Evolutionary conservation across 768 basidiomycete genomes (phyloP).

Genomic region (Tephrocybe sp.): DNA sequence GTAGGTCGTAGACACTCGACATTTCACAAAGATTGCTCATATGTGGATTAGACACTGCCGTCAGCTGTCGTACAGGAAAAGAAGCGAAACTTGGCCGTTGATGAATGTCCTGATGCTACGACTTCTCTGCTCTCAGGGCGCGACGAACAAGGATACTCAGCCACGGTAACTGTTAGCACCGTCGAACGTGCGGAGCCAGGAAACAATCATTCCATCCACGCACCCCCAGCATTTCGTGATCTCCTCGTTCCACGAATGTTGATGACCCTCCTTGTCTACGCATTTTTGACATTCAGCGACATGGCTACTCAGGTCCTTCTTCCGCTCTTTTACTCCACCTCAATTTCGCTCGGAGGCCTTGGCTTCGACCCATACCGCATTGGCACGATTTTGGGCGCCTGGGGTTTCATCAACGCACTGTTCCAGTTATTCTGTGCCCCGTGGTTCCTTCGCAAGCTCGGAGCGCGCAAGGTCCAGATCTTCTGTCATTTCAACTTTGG

Average conservation of each 20-base stretch:
- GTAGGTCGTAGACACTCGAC: too few species aligned
- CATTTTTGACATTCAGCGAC: slow-evolving; percentile 37
- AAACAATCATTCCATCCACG: background rate
- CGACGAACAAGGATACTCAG: slow-evolving; percentile 10
- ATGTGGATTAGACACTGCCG: slow-evolving; percentile 29
- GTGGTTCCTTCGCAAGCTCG: slow-evolving; percentile 49
- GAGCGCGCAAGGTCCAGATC: slow-evolving; percentile 51
- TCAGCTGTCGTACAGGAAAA: slow-evolving; percentile 20
- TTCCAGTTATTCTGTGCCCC: slow-evolving; percentile 57
- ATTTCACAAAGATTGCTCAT: too few species aligned
- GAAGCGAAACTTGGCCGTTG: slow-evolving; percentile 4
- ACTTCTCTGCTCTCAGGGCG: slow-evolving; percentile 11
- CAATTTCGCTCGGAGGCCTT: slow-evolving; percentile 61
- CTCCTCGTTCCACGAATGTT: slow-evolving; percentile 31
- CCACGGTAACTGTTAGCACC: slow-evolving; percentile 1
- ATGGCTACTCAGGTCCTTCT: slow-evolving; percentile 35
- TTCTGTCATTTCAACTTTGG: slow-evolving; percentile 27
- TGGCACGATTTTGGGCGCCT: slow-evolving; percentile 55
- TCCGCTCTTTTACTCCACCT: slow-evolving; percentile 55
- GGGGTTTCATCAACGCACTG: slow-evolving; percentile 52
- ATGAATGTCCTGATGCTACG: slow-evolving; percentile 14
- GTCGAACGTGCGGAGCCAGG: slow-evolving; percentile 8
- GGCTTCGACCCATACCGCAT: slow-evolving; percentile 64
- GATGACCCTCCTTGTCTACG: slow-evolving; percentile 30
- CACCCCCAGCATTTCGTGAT: slow-evolving; percentile 20